Evolutionary conservation across 2,329 filamentous ascomycete species (phyloP).

Genomic region (Pseudogymnoascus sp.): DNA sequence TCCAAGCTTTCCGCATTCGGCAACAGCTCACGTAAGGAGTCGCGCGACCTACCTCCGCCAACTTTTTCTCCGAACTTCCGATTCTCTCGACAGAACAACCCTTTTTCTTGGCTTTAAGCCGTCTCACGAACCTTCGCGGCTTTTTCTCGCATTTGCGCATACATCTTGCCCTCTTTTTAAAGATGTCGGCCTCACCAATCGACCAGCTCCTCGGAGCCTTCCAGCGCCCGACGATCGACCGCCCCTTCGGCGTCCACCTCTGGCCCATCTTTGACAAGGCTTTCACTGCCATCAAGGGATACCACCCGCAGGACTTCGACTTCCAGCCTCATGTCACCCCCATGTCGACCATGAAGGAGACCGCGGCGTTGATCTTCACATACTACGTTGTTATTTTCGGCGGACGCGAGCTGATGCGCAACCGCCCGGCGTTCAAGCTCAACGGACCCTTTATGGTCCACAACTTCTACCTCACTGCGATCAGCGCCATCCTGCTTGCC

Average conservation of each 20-base stretch:
- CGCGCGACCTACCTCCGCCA: slow-evolving; percentile 11
- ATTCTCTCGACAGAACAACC: slow-evolving; percentile 14
- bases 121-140: slow-evolving; percentile 2
- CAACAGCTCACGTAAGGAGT: slow-evolving; percentile 8
- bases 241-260: slow-evolving; percentile 81
- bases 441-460: slow-evolving; percentile 88
- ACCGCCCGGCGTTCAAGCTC: slow-evolving; percentile 75
- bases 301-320: slow-evolving; percentile 75
- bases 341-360: slow-evolving; percentile 83
- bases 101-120: slow-evolving; percentile 10
- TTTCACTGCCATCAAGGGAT: slow-evolving; percentile 69
- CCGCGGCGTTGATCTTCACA: slow-evolving; percentile 67
- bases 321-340: slow-evolving; percentile 77
- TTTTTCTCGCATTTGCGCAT: slow-evolving; percentile 1
- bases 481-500: slow-evolving; percentile 70
- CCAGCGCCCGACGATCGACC: slow-evolving; percentile 73
- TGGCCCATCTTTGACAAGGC: slow-evolving; percentile 93
- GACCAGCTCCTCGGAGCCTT: slow-evolving; percentile 39
- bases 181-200: slow-evolving; percentile 16
- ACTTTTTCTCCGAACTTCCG: slow-evolving; percentile 11
- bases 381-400: slow-evolving; percentile 96
- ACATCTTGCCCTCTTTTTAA: neutral
- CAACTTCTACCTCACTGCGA: slow-evolving; percentile 86
- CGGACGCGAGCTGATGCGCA: slow-evolving; percentile 86
- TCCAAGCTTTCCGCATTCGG: slow-evolving; percentile 8